Conservation (phyloP, 2,329 filamentous ascomycete species). For the Paecilomyces variotii region DNA sequence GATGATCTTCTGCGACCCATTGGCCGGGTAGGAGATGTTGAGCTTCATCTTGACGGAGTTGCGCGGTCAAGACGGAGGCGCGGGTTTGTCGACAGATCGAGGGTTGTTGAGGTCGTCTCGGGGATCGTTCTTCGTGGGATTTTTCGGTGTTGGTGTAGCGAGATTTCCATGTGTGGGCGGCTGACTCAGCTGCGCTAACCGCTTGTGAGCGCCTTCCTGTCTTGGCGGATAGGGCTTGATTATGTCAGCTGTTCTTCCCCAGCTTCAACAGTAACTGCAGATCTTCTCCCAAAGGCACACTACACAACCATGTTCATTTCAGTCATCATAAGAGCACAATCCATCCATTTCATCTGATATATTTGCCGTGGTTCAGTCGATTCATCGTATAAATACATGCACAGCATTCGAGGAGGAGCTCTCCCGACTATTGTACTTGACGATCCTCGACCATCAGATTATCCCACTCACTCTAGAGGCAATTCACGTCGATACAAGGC, state of each 20-base stretch:
- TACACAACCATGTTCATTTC: no score
- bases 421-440: no score
- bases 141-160: conserved; percentile 34
- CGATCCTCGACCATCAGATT: no score
- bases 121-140: conserved; percentile 27
- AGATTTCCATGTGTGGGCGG: conserved; percentile 29
- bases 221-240: conserved; percentile 17
- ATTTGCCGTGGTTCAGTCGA: background rate
- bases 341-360: background rate
- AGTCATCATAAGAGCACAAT: background rate
- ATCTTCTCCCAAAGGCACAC: no score
- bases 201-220: conserved; percentile 7
- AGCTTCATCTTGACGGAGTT: conserved; percentile 62
- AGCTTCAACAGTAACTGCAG: background rate
- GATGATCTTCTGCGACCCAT: conserved; percentile 99
- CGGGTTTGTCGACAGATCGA: conserved; percentile 34
- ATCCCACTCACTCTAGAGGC: no score
- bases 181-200: conserved; percentile 28
- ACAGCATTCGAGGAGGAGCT: no score
- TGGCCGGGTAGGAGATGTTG: conserved; percentile 87
- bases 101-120: conserved; percentile 29
- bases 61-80: conserved; percentile 41
- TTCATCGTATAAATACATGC: no score
- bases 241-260: conserved; percentile 13
- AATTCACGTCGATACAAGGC: background rate